These are phyloP conservation scores for Aspergillus egyptiacus DNA, from an alignment of 495 filamentous ascomycete genomes.

Conservation along the genomic window DNA sequence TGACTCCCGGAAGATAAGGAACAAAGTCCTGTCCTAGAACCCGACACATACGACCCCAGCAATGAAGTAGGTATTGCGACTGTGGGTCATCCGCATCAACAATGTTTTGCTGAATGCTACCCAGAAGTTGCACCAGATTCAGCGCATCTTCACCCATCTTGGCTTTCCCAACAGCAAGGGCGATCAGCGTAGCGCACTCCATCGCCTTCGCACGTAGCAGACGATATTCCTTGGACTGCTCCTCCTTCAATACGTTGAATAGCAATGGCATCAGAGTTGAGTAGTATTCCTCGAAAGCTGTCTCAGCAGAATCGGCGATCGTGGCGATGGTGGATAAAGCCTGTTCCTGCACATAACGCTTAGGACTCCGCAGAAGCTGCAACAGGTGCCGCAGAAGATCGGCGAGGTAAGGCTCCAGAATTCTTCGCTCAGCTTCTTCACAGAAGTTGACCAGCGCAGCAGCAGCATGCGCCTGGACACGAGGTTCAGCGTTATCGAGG, in stretches of 20 bases:
- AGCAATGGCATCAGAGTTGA: constrained; percentile 89
- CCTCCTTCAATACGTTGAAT: constrained; percentile 78
- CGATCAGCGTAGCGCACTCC: constrained; percentile 98
- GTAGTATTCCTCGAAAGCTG: constrained; percentile 94
- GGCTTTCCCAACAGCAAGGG: constrained; percentile 88
- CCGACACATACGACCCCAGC: constrained; percentile 98
- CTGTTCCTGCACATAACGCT: constrained; percentile 97
- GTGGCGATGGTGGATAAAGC: constrained; percentile 97
- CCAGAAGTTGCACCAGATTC: constrained; percentile 78
- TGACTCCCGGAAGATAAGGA: constrained; percentile 84
- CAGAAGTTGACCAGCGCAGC: constrained; percentile 99
- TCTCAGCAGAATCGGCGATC: constrained; percentile 95
- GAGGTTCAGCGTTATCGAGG: constrained; percentile 79
- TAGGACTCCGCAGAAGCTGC: constrained; percentile 75
- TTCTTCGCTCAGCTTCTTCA: constrained; percentile 91
- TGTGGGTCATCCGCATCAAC: constrained; percentile 93
- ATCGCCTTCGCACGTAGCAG: constrained; percentile 94
- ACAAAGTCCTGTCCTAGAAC: constrained; percentile 87
- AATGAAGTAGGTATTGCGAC: constrained; percentile 94
- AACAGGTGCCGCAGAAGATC: constrained; percentile 76
- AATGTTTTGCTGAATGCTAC: constrained; percentile 79
- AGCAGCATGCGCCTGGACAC: constrained; percentile 94
- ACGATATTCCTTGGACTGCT: constrained; percentile 87
- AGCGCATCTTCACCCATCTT: constrained; percentile 84
- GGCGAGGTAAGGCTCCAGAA: constrained; percentile 91